Conservation (phyloP, 495 filamentous ascomycete species). For the Talaromyces thailandensis region DNA sequence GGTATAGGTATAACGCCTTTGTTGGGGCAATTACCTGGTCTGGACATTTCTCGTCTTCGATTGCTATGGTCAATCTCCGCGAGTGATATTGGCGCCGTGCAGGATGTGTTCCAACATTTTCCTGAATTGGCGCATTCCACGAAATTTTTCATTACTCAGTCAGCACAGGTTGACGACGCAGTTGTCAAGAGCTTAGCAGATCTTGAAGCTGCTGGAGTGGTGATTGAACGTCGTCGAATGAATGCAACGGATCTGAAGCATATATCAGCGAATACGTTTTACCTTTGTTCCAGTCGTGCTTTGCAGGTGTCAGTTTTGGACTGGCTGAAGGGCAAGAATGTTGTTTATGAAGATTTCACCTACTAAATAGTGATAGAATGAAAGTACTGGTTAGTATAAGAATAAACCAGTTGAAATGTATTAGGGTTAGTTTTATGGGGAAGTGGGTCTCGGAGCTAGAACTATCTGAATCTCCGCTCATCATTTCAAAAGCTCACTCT, state of each 20-base stretch:
- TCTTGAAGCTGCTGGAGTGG: slow-evolving; percentile 27
- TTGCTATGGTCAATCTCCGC: slow-evolving; percentile 59
- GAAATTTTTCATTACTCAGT: slow-evolving; percentile 49
- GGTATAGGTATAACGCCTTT: slow-evolving; percentile 79
- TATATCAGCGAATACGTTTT: slow-evolving; percentile 44
- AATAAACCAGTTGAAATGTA: background rate
- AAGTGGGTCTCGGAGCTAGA: background rate
- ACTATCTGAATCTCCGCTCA: background rate
- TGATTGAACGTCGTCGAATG: slow-evolving; percentile 43
- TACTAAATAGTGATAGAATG: slow-evolving; percentile 34
- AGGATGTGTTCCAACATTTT: slow-evolving; percentile 47
- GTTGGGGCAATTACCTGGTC: slow-evolving; percentile 47
- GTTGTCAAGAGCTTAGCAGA: slow-evolving; percentile 13
- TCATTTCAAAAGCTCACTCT: background rate
- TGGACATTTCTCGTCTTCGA: slow-evolving; percentile 35
- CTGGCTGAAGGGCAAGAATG: slow-evolving; percentile 56
- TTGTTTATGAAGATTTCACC: slow-evolving; percentile 63
- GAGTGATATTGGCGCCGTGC: slow-evolving; percentile 52
- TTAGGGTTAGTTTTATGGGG: background rate
- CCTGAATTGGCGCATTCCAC: slow-evolving; percentile 41
- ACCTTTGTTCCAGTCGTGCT: slow-evolving; percentile 52
- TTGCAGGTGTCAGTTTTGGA: slow-evolving; percentile 46
- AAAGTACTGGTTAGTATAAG: background rate
- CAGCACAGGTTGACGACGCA: slow-evolving; percentile 10
- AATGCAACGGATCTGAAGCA: slow-evolving; percentile 44